phyloP scores from a whole-genome alignment of 331 rosid species.

The Quercus tomentella region DNA sequence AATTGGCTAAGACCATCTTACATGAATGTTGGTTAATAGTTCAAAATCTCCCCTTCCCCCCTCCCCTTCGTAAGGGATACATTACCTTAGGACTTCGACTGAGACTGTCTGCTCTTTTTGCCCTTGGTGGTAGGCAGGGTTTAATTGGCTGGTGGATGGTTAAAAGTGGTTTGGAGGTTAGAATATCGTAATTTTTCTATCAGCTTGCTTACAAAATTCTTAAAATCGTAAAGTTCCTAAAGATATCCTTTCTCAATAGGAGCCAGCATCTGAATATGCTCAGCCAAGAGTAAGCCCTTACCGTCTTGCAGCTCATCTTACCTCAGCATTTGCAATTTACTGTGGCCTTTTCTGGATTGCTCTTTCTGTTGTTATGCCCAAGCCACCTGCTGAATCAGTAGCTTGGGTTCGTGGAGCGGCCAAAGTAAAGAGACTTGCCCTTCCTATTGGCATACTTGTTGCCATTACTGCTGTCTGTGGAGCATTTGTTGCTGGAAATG shows the following conservation, averaged over 20 bases:
- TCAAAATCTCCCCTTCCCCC: no score
- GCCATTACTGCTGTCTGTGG: conserved; percentile 84
- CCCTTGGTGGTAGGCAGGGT: conserved; percentile 90
- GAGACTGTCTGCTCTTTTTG: conserved; percentile 64
- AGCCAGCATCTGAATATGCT: conserved; percentile 69
- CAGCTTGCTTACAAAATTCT: conserved; percentile 2
- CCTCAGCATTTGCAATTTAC: conserved; percentile 81
- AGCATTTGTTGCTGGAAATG: conserved; percentile 91
- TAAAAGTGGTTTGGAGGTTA: conserved; percentile 84
- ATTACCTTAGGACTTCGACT: conserved; percentile 68
- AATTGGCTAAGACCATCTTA: no score
- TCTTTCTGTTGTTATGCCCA: conserved; percentile 84
- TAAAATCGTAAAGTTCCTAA: background rate
- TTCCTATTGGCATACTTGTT: conserved; percentile 66
- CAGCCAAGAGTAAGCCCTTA: no score
- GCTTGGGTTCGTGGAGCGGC: conserved; percentile 82
- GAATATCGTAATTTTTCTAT: conserved; percentile 2
- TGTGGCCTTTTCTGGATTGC: conserved; percentile 82
- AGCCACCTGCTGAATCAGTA: conserved; percentile 68
- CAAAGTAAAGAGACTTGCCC: conserved; percentile 69
- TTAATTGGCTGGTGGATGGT: conserved; percentile 92
- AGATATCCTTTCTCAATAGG: conserved; percentile 38
- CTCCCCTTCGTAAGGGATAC: conserved; percentile 71
- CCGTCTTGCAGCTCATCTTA: conserved; percentile 89
- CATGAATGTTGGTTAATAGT: no score